Evolutionary conservation across 768 basidiomycete species (phyloP), one percentile per base, ranked within the genome.

Genomic region (Hygrocybe coccinea): DNA sequence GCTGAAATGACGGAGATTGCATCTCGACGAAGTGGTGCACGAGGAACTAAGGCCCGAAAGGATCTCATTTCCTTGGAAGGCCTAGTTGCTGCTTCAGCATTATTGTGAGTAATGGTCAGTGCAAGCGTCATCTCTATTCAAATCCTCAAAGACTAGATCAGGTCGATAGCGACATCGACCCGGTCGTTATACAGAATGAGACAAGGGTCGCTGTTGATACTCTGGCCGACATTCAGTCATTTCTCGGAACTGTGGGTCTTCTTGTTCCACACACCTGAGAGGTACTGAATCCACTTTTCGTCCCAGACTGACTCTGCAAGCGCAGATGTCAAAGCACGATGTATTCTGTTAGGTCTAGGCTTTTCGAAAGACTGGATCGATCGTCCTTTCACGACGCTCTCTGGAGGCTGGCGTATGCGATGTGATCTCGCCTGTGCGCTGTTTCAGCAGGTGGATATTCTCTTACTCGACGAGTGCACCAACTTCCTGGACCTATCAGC

Each of bases 391-490:
- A 65, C 67, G 1, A 69, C 74, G 0, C 69, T 87, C 21, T 84
- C 81, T 22, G 85, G 85, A 15, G 86, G 86, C 0, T 88, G 86
- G 86, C 68, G 79, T 38, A 80, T 82, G 43, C 73, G 85, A 17
- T 79, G 80, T 55, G 76, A 77, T 33, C 73, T 88, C 2, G 86
- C 84, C 3, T 76, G 76, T 29, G 79, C 81, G 0, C 69, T 88
- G 12, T 76, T 86, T 53, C 74, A 82, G 36, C 73, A 78, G 29
- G 75, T 75, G 6, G 81, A 87, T 57, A 67, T 86, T 11, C 51
- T 52, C 7, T 11, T 52, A 2, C 25, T 52, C 21, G 51, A 52
- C 25, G 51, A 52, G 51, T 35, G 25, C 17, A 39, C 51, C 17
- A 52, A 52, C 51, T 79, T 79, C 63, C 61, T 80, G 55, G 86